Evolutionary conservation across 345 rosid genomes (phyloP).

Genomic region (Odontarrhena argentea): DNA sequence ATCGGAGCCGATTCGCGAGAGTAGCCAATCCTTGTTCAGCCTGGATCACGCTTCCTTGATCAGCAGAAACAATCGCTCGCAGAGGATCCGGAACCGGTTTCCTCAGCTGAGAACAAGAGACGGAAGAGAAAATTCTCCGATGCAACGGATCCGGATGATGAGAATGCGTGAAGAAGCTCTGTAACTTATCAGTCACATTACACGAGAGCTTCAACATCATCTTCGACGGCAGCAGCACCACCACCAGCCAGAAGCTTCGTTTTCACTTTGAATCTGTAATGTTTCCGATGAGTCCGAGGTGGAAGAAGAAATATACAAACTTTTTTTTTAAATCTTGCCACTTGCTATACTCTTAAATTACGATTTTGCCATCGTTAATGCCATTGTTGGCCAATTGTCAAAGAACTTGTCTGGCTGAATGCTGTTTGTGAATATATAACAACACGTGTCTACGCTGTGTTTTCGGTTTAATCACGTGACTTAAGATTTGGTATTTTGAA

Average conservation of each 20-base stretch:
- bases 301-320: constrained; percentile 21
- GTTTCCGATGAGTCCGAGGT: constrained; percentile 53
- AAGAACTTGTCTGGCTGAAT: not conserved
- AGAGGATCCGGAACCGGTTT: constrained; percentile 28
- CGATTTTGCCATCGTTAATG: constrained; percentile 32
- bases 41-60: constrained; percentile 34
- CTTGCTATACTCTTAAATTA: constrained; percentile 22
- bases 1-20: constrained; percentile 66
- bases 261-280: constrained; percentile 27
- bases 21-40: constrained; percentile 41
- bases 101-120: constrained; percentile 33
- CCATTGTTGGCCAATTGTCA: constrained; percentile 34
- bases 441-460: constrained; percentile 34
- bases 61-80: constrained; percentile 43
- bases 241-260: constrained; percentile 22
- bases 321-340: constrained; percentile 24
- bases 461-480: constrained; percentile 38
- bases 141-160: constrained; percentile 24
- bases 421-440: too few species aligned
- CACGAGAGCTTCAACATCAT: constrained; percentile 62
- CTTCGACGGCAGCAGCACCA: not conserved
- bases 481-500: not conserved
- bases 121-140: constrained; percentile 22
- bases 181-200: constrained; percentile 51
- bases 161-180: constrained; percentile 52